These are phyloP conservation scores for Lactifluus hygrophoroides DNA, from an alignment of 768 basidiomycete species.

Conservation along the genomic window DNA sequence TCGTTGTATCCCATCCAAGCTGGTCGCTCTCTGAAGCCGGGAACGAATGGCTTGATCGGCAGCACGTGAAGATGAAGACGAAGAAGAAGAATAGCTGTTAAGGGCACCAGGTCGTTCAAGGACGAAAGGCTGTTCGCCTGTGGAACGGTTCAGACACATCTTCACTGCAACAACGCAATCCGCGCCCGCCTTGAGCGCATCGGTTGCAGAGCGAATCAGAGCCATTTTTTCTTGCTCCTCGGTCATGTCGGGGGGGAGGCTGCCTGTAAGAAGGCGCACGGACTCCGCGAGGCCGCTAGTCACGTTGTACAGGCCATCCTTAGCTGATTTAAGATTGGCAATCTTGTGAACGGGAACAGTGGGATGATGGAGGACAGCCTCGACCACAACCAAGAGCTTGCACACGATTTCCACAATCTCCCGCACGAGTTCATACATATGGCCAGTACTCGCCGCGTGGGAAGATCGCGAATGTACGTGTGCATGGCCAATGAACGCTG, in stretches of 20 bases:
- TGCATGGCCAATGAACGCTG: constrained; percentile 95
- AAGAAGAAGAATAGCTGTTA: constrained; percentile 36
- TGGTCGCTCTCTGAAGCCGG: constrained; percentile 29
- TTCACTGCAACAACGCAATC: constrained; percentile 86
- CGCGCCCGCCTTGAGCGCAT: constrained; percentile 76
- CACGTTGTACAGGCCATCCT: constrained; percentile 75
- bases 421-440: constrained; percentile 90
- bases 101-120: constrained; percentile 50
- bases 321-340: constrained; percentile 56
- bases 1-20: constrained; percentile 25
- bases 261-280: constrained; percentile 64
- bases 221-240: constrained; percentile 79
- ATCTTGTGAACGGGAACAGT: constrained; percentile 58
- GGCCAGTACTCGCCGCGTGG: constrained; percentile 89
- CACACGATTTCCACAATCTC: constrained; percentile 92
- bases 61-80: constrained; percentile 40
- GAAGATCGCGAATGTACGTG: constrained; percentile 86
- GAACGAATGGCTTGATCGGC: constrained; percentile 30
- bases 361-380: constrained; percentile 74
- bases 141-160: constrained; percentile 61
- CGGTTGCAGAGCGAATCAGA: constrained; percentile 79
- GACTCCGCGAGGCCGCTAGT: constrained; percentile 84
- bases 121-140: constrained; percentile 54
- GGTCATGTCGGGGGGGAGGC: constrained; percentile 37
- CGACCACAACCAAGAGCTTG: constrained; percentile 84